phyloP scores from a whole-genome alignment of 441 rosid species.

The Viola pubescens region DNA sequence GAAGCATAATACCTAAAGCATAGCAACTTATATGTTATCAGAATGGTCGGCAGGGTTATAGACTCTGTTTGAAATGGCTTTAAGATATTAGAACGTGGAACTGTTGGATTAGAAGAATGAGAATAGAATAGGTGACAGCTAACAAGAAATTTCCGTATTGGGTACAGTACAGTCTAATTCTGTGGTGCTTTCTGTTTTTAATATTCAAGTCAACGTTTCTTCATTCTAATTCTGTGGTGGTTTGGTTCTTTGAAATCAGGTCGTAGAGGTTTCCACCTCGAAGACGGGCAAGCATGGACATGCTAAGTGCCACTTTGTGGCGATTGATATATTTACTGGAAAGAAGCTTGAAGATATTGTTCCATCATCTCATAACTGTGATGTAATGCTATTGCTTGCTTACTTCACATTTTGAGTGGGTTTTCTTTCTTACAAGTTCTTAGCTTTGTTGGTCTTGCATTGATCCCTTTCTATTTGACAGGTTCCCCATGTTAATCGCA shows the following conservation, averaged over 20 bases:
- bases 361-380: slow-evolving; percentile 90
- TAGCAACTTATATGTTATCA: too few relatives aligned
- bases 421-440: background rate
- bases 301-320: slow-evolving; percentile 89
- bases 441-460: slow-evolving; percentile 2
- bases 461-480: slow-evolving; percentile 18
- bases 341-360: slow-evolving; percentile 89
- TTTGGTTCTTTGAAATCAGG: slow-evolving; percentile 33
- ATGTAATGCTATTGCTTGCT: slow-evolving; percentile 33
- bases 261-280: slow-evolving; percentile 87
- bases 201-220: background rate
- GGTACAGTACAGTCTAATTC: background rate
- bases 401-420: background rate
- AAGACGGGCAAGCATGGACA: slow-evolving; percentile 95
- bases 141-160: background rate
- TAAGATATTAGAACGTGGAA: background rate
- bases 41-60: too few relatives aligned
- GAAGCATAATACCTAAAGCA: too few relatives aligned
- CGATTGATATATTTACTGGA: slow-evolving; percentile 76
- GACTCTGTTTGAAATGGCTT: background rate
- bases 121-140: background rate
- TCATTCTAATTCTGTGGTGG: background rate
- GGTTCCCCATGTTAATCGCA: slow-evolving; percentile 94
- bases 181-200: background rate
- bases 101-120: background rate